Percentiles rank a stretch among this genome's conserved stretches.
Evolutionary conservation across 345 rosid species (phyloP).

Genomic region (Salix arbutifolia): DNA sequence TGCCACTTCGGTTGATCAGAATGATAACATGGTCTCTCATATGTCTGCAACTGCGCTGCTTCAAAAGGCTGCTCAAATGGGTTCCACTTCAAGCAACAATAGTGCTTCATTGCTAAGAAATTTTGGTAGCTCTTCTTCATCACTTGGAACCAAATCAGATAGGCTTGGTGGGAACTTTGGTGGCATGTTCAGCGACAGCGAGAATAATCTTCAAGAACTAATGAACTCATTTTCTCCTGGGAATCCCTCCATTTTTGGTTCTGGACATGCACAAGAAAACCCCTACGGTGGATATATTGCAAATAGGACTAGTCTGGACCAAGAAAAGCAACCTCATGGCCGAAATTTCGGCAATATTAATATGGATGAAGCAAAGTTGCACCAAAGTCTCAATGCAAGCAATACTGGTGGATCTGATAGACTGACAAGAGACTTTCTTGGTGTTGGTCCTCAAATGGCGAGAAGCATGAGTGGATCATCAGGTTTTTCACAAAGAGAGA

Average conservation of each 20-base stretch:
- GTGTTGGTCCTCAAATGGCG: constrained; percentile 58
- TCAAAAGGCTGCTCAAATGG: constrained; percentile 80
- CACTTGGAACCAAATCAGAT: constrained; percentile 25
- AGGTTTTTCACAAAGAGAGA: constrained; percentile 21
- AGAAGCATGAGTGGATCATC: constrained; percentile 28
- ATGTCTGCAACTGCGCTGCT: constrained; percentile 83
- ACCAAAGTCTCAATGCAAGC: constrained; percentile 20
- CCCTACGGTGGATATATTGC: constrained; percentile 11
- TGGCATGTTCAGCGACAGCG: constrained; percentile 47
- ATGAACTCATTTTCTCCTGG: constrained; percentile 53
- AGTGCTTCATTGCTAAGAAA: constrained; percentile 50
- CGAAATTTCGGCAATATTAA: not conserved
- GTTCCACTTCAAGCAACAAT: constrained; percentile 51
- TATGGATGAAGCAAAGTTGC: constrained; percentile 26
- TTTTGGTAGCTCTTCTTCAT: constrained; percentile 44
- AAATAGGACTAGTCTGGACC: constrained; percentile 3
- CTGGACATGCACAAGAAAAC: constrained; percentile 22
- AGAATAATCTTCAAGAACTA: constrained; percentile 50
- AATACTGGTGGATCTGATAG: constrained; percentile 49
- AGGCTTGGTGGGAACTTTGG: constrained; percentile 17
- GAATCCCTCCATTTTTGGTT: constrained; percentile 37
- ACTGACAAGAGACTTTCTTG: constrained; percentile 72
- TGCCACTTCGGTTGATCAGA: constrained; percentile 46
- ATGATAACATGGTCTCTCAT: constrained; percentile 40
- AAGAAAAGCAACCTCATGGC: constrained; percentile 6